phyloP scores from a whole-genome alignment of 495 filamentous ascomycete genomes.

The Talaromyces liani region DNA sequence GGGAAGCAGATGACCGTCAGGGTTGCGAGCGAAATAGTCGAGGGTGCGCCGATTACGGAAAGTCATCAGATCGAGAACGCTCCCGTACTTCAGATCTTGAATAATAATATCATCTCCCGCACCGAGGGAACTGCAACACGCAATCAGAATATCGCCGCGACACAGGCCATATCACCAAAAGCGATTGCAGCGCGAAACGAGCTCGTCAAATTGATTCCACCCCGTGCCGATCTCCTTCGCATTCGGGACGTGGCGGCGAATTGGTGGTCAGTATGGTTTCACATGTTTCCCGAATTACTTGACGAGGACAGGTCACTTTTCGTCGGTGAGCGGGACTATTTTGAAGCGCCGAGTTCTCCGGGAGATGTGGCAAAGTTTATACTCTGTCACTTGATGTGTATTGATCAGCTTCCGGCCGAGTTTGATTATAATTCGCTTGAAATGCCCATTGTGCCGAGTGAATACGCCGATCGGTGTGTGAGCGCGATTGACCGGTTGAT shows the following conservation, averaged over 20 bases:
- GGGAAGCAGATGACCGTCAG: neutral
- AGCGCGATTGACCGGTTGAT: conserved; percentile 33
- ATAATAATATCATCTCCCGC: conserved; percentile 33
- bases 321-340: neutral
- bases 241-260: conserved; percentile 22
- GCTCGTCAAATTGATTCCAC: conserved; percentile 29
- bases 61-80: conserved; percentile 26
- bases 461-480: conserved; percentile 25
- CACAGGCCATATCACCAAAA: conserved; percentile 22
- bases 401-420: conserved; percentile 22
- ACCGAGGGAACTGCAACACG: neutral
- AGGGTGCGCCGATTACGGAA: neutral
- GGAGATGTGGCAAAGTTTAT: conserved; percentile 29
- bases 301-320: conserved; percentile 7
- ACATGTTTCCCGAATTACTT: conserved; percentile 19
- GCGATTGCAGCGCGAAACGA: conserved; percentile 18
- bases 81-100: conserved; percentile 33
- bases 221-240: conserved; percentile 16
- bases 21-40: neutral
- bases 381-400: conserved; percentile 26
- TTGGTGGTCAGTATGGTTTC: conserved; percentile 25
- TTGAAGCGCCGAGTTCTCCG: conserved; percentile 16
- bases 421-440: conserved; percentile 19
- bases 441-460: conserved; percentile 18
- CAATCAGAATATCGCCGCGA: conserved; percentile 15